A percentile compares a stretch with the other conserved stretches of the same genome.
Conservation (phyloP, 257 asterid species). For the Euphrasia confusa region DNA sequence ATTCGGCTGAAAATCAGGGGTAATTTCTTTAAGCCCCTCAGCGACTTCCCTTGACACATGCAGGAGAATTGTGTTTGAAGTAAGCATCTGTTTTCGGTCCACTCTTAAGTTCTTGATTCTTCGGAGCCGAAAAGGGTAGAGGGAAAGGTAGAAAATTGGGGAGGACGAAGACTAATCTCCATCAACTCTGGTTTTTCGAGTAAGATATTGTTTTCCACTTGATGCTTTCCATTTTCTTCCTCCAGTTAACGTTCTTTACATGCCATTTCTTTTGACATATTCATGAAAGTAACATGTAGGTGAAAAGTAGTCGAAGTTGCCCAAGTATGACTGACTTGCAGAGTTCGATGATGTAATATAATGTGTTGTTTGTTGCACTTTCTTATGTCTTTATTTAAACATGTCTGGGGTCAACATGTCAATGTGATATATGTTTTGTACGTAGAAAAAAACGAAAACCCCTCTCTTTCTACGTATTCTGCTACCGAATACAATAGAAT, state of each 20-base stretch:
- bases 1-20: too few relatives aligned
- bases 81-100: background rate
- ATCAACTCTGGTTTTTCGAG: background rate
- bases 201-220: background rate
- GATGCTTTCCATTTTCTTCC: background rate
- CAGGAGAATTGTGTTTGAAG: background rate
- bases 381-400: background rate
- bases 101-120: background rate
- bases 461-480: too few relatives aligned
- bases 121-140: background rate
- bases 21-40: too few relatives aligned
- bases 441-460: too few relatives aligned
- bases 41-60: too few relatives aligned
- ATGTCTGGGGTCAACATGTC: too few relatives aligned
- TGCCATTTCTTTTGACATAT: conserved; percentile 20
- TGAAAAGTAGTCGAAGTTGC: conserved; percentile 23
- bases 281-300: conserved; percentile 1
- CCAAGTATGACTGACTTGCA: conserved; percentile 14
- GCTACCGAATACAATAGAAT: too few relatives aligned
- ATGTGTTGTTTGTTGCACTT: conserved; percentile 20
- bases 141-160: background rate
- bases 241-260: background rate
- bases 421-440: too few relatives aligned
- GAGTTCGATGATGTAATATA: background rate
- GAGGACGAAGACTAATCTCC: conserved; percentile 4